Evolutionary conservation across 768 basidiomycete species (phyloP).

Genomic region (Trametes gibbosa): DNA sequence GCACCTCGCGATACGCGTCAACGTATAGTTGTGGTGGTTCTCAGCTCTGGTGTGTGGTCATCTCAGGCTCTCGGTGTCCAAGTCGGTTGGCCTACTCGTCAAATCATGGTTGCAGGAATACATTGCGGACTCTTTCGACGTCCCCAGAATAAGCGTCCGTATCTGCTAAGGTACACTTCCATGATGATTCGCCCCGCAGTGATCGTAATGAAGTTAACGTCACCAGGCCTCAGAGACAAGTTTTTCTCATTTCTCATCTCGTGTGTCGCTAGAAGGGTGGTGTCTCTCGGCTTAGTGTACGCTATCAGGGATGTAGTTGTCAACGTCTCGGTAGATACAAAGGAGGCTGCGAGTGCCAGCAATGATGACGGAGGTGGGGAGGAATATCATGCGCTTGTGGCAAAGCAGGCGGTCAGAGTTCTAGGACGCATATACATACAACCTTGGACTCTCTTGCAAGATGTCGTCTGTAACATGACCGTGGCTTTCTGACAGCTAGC

Average conservation of each 20-base stretch:
- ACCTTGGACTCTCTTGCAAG: too few species aligned
- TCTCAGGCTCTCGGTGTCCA: constrained; percentile 11
- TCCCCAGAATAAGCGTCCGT: constrained; percentile 23
- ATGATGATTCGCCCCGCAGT: constrained; percentile 5
- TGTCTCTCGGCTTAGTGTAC: too few species aligned
- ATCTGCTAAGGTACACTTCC: constrained; percentile 22
- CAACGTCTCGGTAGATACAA: too few species aligned
- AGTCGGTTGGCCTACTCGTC: constrained; percentile 21
- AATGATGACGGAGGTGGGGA: background rate
- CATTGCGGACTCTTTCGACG: constrained; percentile 19
- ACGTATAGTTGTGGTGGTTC: constrained; percentile 22
- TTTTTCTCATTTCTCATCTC: too few species aligned
- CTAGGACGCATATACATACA: background rate
- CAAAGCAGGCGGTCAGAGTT: background rate
- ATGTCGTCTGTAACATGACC: too few species aligned
- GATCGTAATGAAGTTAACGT: constrained; percentile 12
- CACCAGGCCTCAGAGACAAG: constrained; percentile 19
- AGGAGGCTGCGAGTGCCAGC: too few species aligned
- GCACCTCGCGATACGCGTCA: constrained; percentile 12
- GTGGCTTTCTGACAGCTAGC: too few species aligned
- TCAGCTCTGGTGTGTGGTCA: constrained; percentile 20
- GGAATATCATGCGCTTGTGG: background rate
- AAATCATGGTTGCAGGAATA: constrained; percentile 26
- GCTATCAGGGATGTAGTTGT: too few species aligned
- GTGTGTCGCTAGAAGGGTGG: too few species aligned